Evolutionary conservation across 2,329 filamentous ascomycete genomes (phyloP), one percentile per base, ranked within the genome.

Genomic region (Diplodia sapinea): DNA sequence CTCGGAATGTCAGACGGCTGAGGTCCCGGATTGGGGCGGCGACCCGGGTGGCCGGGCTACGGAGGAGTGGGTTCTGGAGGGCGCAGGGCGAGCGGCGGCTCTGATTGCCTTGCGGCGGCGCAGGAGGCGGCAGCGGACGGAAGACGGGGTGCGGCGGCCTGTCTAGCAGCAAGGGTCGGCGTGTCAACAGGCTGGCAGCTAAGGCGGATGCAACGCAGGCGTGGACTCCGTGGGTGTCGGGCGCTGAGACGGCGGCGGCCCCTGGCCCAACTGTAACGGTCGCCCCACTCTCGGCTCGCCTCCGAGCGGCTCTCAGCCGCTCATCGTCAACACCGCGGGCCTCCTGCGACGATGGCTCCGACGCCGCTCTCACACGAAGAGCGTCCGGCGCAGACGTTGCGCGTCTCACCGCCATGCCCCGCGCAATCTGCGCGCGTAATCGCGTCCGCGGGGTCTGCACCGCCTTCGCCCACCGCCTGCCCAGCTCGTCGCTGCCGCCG

Each of bases 141-240:
- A 29, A 63, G 38, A 38, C 43, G 43, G 43, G 17, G 8, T 47
- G 9, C 59, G 59, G 47, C 43, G 43, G 59, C 59, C 50, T 23
- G 59, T 47, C 47, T n/a, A 36, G 47, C 33, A 31, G 31, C 31
- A 31, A 23, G 31, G 54, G 31, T 56, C 31, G 54, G 56, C 26
- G 56, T 59, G 56, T 51, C 59, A 38, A 63, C 52, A 63, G 59
- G 59, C 20, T 49, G 59, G n/a, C 47, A 63, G 47, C 59, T 63
- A 63, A 63, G 59, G 59, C 59, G 23, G 57, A 33, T 33, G 23
- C 40, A 38, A 61, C 33, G 56, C 56, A 49, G 38, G 33, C 56
- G 13, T 61, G 59, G 43, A 23, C 43, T 23, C 33, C 33, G 31
- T 63, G 12, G 43, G 43, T 50, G 43, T 63, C 59, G 29, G 29